Evolutionary conservation across 2,329 filamentous ascomycete species (phyloP).

Genomic region (Cylindrodendrum hubeiense): DNA sequence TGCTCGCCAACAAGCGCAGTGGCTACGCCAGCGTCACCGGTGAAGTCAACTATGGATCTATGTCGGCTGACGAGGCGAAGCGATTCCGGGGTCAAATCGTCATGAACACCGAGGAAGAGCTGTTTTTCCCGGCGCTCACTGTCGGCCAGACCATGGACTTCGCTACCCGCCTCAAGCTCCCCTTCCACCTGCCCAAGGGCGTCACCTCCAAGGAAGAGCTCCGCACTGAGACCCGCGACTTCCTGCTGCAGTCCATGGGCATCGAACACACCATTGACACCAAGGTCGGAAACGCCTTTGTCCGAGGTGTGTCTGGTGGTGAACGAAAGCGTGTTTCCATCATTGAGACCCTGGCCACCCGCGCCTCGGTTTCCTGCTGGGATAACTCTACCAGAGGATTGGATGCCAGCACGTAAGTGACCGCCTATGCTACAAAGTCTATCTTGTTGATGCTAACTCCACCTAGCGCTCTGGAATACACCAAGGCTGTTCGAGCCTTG

Average conservation of each 20-base stretch:
- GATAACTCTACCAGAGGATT: slow-evolving; percentile 76
- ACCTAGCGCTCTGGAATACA: slow-evolving; percentile 66
- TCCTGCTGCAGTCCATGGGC: slow-evolving; percentile 68
- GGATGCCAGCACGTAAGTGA: slow-evolving; percentile 69
- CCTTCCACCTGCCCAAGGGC: slow-evolving; percentile 60
- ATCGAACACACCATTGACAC: slow-evolving; percentile 73
- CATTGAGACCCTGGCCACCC: slow-evolving; percentile 71
- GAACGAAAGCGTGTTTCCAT: slow-evolving; percentile 79
- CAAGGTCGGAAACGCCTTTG: slow-evolving; percentile 75
- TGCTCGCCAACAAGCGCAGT: slow-evolving; percentile 73
- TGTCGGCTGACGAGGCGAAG: slow-evolving; percentile 61
- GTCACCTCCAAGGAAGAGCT: slow-evolving; percentile 57
- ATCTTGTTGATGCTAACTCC: neutral
- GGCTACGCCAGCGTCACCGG: slow-evolving; percentile 71
- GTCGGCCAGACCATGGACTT: slow-evolving; percentile 80
- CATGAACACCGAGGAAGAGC: slow-evolving; percentile 78
- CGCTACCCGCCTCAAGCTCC: slow-evolving; percentile 72
- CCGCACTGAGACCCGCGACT: slow-evolving; percentile 61
- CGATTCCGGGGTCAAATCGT: slow-evolving; percentile 70
- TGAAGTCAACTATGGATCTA: slow-evolving; percentile 68
- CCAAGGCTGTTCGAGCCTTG: slow-evolving; percentile 71
- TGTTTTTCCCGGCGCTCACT: slow-evolving; percentile 75
- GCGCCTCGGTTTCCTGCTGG: slow-evolving; percentile 73
- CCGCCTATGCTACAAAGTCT: accelerated
- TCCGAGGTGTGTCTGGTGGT: slow-evolving; percentile 76